Base-by-base conservation (phyloP, 768 basidiomycete species). In the Fomitopsis pulvina region DNA sequence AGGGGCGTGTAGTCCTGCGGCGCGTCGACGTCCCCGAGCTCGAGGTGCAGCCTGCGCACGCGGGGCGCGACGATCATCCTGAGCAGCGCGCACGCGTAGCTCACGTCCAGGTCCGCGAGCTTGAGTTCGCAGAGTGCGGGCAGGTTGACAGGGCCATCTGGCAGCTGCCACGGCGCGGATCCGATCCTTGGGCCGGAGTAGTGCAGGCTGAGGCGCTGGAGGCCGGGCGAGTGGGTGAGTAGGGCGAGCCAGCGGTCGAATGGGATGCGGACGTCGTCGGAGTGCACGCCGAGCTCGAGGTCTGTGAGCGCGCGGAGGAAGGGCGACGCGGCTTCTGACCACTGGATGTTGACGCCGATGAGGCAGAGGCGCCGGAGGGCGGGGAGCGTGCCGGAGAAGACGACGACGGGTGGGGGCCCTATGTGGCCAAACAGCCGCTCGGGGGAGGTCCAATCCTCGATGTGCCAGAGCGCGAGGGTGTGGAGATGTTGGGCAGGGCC, bases 311-410 rank as follows among this genome's bases (percentile, higher is more conserved):
- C 68, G 22, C 63, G 62, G 48, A 83, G 71, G 64, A 75, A 81
- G 4, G 77, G 74, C 27, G 75, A 80, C 6, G 76, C 71, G 25
- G 71, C 70, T 7, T 76, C 72, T 25, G 71, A 70, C 80, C 80
- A 84, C 2, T 77, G 77, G 26, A 84, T 72, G 61, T 82, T 83
- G 53, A 84, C 81, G 45, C 82, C 82, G 53, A 82, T 80, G 41
- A 84, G 67, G 16, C 79, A 80, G 44, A 83, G 69, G 57, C 80
- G 77, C 53, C 65, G 71, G 39, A 83, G 64, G 6, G 66, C 63
- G 10, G 81, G 82, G 10, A 81, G 67, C 20, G 60, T 52, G 57
- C 79, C 79, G 58, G 65, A 65, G 62, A 84, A 82, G 27, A 81
- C 73, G 50, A 72, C 65, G 6, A 83, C 80, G 8, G 82, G 81